Percentiles rank a stretch among this genome's conserved stretches.
These are phyloP conservation scores for Jamesozyma hellenica DNA, from an alignment of 805 yeast species.

Conservation along the genomic window DNA sequence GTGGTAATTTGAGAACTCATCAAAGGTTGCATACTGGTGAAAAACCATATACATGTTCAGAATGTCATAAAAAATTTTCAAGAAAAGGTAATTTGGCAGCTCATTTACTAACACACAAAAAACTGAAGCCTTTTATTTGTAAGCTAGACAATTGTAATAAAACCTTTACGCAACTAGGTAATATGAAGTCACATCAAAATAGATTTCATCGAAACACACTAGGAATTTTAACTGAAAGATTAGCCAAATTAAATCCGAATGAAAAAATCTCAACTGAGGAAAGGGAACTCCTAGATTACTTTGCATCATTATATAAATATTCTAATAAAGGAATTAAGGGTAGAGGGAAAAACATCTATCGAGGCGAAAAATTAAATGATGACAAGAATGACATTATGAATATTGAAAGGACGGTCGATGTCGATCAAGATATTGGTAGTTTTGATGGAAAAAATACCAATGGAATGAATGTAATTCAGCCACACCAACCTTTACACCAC, in stretches of 20 bases:
- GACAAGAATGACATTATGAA: neutral
- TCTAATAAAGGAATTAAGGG: slow-evolving; percentile 62
- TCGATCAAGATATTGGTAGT: no score
- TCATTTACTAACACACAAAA: slow-evolving; percentile 72
- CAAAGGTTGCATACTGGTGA: slow-evolving; percentile 83
- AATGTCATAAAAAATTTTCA: slow-evolving; percentile 70
- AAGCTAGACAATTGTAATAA: slow-evolving; percentile 72
- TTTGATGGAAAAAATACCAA: no score
- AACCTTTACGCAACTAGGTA: slow-evolving; percentile 85
- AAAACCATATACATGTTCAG: slow-evolving; percentile 73
- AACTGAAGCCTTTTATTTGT: slow-evolving; percentile 69
- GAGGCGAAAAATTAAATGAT: neutral
- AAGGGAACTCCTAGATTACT: slow-evolving; percentile 60
- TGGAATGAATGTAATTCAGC: neutral
- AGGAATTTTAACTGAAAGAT: slow-evolving; percentile 50
- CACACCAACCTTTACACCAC: neutral
- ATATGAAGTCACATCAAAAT: slow-evolving; percentile 89
- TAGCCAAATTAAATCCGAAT: slow-evolving; percentile 52
- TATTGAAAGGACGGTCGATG: neutral
- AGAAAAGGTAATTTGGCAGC: slow-evolving; percentile 90
- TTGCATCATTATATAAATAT: slow-evolving; percentile 73
- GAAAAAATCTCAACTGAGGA: slow-evolving; percentile 49
- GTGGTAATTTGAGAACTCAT: slow-evolving; percentile 83
- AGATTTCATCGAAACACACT: slow-evolving; percentile 70
- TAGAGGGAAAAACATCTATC: slow-evolving; percentile 5